A percentile compares a stretch with the other conserved stretches of the same genome.
These are phyloP conservation scores for Anisodus tanguticus DNA, from an alignment of 257 asterid genomes.

Conservation along the genomic window DNA sequence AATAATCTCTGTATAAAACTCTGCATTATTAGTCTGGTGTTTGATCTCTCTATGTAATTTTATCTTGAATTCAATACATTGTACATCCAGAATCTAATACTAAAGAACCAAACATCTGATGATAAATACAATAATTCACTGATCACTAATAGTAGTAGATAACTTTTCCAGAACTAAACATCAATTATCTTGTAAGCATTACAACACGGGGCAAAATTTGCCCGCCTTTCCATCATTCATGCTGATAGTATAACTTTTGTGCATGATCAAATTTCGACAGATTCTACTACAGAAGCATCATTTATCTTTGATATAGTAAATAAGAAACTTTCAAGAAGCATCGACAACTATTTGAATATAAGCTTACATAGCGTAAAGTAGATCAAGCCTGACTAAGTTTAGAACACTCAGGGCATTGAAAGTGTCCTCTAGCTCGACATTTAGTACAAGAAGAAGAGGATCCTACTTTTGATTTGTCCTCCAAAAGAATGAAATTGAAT, in stretches of 20 bases:
- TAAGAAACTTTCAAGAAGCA: neutral
- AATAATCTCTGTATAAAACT: neutral
- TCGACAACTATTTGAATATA: neutral
- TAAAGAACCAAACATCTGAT: neutral
- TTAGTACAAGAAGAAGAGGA: constrained; percentile 49
- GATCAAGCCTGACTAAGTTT: constrained; percentile 31
- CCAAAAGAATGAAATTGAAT: constrained; percentile 48
- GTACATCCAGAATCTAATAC: neutral
- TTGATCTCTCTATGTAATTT: neutral
- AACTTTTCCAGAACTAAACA: neutral
- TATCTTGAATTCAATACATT: neutral
- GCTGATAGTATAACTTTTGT: neutral
- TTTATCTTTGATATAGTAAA: neutral
- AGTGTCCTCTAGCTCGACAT: constrained; percentile 69
- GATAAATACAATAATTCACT: neutral
- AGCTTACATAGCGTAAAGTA: neutral
- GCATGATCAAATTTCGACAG: neutral
- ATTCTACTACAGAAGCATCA: neutral
- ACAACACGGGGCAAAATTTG: neutral
- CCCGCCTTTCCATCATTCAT: neutral
- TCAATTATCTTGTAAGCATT: constrained; percentile 12
- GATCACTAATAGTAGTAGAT: too few species aligned
- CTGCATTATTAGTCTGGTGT: neutral
- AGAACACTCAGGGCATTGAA: constrained; percentile 70
- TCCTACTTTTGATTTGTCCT: constrained; percentile 40